Evolutionary conservation across 192 early-diverging fungal genomes (phyloP), one percentile per base, ranked within the genome.

Genomic region (Podila minutissima): DNA sequence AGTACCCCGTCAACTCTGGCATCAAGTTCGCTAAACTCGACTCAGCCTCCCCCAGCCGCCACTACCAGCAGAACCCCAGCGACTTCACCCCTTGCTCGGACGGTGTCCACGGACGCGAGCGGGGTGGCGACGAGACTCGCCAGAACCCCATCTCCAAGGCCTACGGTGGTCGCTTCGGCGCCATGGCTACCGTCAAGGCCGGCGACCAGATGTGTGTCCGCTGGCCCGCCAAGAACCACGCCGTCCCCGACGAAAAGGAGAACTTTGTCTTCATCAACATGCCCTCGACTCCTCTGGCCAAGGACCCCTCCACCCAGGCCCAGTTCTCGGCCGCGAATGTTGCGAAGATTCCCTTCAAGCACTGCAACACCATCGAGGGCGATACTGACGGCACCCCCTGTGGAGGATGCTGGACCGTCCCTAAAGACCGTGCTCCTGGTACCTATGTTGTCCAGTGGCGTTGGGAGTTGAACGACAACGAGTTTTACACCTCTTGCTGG

Each of bases 141-240:
- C 68, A 71, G 53, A 67, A 49, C 59, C 75, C 64, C 49, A 63
- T 72, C 55, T 72, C 76, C 10, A 67, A 67, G 32, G 24, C 76
- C n/a, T 79, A 79, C 33, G 76, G 76, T 4, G 70, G 70, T 29
- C 49, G 53, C 7, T 79, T 24, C 13, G 76, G 76, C 3, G 19
- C 28, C 66, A 79, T 79, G 76, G 76, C 76, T 38, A 2, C 50
- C 3, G 57, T 46, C 51, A 62, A n/a, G 0, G 60, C 70, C 2
- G 76, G 76, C 15, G 53, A 72, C 10, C 6, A 62, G 66, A 79
- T 79, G 24, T 79, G 76, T 20, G 46, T 79, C 53, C 76, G 76
- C 50, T 79, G 76, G 76, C 76, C 76, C 11, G 76, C 76, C 51
- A 79, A 79, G 65, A 79, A 79, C 70, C 76, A 79, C 60, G 76